These are phyloP conservation scores for Komagataella phaffii DNA, from an alignment of 805 yeast species.

Conservation along the genomic window DNA sequence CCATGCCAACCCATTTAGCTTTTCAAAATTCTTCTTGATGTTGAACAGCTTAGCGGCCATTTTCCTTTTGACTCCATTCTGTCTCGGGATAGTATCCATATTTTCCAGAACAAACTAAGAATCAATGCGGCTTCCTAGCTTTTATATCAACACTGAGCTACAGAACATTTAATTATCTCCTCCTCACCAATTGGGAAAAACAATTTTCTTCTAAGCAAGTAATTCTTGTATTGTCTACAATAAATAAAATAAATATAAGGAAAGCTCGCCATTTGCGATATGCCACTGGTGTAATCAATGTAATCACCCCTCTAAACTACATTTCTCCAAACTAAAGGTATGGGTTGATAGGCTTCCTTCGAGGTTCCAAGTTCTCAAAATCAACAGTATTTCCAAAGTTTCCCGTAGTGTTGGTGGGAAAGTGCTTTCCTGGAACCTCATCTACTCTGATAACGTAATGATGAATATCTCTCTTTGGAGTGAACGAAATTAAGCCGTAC, in stretches of 20 bases:
- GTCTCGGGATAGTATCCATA: background rate
- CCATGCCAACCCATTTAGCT: background rate
- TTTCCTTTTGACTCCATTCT: background rate
- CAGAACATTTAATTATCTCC: background rate
- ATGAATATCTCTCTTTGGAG: conserved; percentile 5
- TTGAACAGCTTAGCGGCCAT: background rate
- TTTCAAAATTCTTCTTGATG: background rate
- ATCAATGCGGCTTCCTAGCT: background rate
- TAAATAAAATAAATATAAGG: background rate
- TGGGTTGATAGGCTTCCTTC: conserved; percentile 16
- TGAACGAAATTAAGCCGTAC: background rate
- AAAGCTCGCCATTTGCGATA: background rate
- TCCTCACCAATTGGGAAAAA: background rate
- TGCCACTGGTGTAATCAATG: background rate
- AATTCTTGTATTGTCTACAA: background rate
- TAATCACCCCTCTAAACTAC: background rate
- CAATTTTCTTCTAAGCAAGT: background rate
- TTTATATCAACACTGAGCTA: background rate
- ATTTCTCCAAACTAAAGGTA: conserved; percentile 1
- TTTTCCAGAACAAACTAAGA: background rate
- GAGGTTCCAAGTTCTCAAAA: conserved; percentile 14
- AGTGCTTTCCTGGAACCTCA: conserved; percentile 17
- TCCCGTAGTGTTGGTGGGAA: conserved; percentile 13
- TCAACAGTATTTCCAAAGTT: conserved; percentile 13
- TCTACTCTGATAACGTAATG: conserved; percentile 9